Evolutionary conservation across 345 rosid genomes (phyloP), one percentile per base, ranked within the genome.

Genomic region (Mercurialis annua): DNA sequence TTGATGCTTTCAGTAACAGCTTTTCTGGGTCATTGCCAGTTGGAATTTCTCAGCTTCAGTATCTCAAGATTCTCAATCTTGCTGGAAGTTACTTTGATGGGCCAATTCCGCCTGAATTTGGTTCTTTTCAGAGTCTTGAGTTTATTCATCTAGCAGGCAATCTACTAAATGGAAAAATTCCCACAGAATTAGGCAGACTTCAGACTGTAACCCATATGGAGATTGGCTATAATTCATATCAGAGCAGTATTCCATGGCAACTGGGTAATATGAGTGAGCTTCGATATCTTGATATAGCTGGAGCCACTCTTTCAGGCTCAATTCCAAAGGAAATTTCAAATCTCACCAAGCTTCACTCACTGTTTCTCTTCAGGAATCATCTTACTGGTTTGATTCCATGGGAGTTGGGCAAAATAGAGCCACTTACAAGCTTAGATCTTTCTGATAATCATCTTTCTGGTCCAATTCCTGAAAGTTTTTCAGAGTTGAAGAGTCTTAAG

Each of bases 21-120:
- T 93, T 93, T 80, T 80, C 92, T 2, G 97, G 97, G 30, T 75
- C 90, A 4, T 71, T 93, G 75, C 92, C 95, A 0, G 69, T 72
- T 59, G 87, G 83, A 62, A 61, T 86, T 68, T 79, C 90, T 34
- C 50, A 65, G 65, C 79, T 90, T 62, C 82, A 86, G 51, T 33
- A 74, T 73, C 92, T 93, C 47, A 75, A 86, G 76, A 73, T 83
- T 69, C 80, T 93, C 10, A 93, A 93, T 70, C 81, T 93, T 5
- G 98, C 98, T 4, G 98, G 98, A 17, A 93, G 96, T 67, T 93
- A 87, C 87, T 93, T 93, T 77, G 80, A 71, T 15, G 98, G 92
- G 10, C 81, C 92, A 18, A 93, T 93, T 50, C 97, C 98, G 34
- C 52, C 84, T 3, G 76, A 81, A 14, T 93, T 83, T 62, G 97